These are phyloP conservation scores for Quercus lobata DNA, from an alignment of 331 rosid genomes.

Conservation along the genomic window DNA sequence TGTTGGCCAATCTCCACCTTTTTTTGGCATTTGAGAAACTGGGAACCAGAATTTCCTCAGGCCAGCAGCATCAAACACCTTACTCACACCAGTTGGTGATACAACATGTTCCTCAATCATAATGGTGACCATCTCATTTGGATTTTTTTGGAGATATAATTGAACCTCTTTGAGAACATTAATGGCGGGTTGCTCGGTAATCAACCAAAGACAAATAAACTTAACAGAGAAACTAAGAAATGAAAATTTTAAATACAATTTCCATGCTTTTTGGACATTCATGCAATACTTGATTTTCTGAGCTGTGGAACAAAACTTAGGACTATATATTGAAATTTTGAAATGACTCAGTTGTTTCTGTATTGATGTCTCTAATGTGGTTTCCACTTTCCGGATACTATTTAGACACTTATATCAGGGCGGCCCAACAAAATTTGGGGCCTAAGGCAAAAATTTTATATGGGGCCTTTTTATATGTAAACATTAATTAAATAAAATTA, in stretches of 20 bases:
- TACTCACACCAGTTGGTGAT: constrained; percentile 73
- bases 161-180: constrained; percentile 72
- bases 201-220: neutral
- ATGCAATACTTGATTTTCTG: too few species aligned
- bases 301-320: too few species aligned
- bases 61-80: constrained; percentile 91
- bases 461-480: too few species aligned
- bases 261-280: too few species aligned
- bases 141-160: constrained; percentile 68
- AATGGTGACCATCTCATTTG: constrained; percentile 74
- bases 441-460: too few species aligned
- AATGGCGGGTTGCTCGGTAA: constrained; percentile 77
- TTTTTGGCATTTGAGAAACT: constrained; percentile 77
- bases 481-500: too few species aligned
- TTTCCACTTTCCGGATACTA: neutral
- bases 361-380: neutral
- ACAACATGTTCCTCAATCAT: constrained; percentile 86
- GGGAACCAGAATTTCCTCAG: constrained; percentile 85
- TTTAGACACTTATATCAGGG: constrained; percentile 30
- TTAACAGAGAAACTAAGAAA: too few species aligned
- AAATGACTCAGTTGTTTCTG: too few species aligned
- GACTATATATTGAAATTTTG: too few species aligned
- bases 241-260: too few species aligned
- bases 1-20: constrained; percentile 83
- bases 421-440: too few species aligned